Evolutionary conservation across 2,329 filamentous ascomycete genomes (phyloP), one percentile per base, ranked within the genome.

Genomic region (Ophiosphaerella korrae): DNA sequence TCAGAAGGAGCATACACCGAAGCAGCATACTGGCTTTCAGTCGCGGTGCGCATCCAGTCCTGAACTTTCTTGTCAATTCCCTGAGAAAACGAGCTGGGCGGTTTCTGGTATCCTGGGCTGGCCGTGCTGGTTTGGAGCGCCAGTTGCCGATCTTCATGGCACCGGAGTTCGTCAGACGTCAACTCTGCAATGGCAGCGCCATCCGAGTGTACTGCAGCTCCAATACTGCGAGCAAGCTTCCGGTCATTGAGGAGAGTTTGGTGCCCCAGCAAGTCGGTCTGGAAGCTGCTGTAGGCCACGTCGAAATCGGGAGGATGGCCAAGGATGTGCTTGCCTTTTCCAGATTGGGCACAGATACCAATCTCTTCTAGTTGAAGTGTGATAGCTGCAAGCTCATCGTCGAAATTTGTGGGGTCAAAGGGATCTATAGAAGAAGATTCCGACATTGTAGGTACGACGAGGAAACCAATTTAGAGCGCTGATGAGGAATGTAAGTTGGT

Each of bases 281-380:
- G 50, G 37, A 57, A 68, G 24, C 16, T 52, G 1, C 38, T 33
- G 21, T 50, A 66, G 5, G 60, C 63, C 7, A 69, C 23, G 3
- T 64, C 53, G 3, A 46, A 12, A 37, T 67, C 56, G 1, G 63
- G 62, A 16, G 53, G 43, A 12, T 52, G 21, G 23, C 53, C 48
- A 9, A 45, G 13, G 3, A 53, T 11, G 32, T 65, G 45, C 24
- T 70, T 70, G 1, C 55, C 65, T 35, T 70, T 70, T 0, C 32
- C 16, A 13, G 37, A 14, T 12, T 55, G 4, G 4, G 34, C 21
- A 16, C 36, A 37, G 2, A 50, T 3, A 0, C 42, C 43, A 11
- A 68, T 24, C 37, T 70, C 67, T 29, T 67, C 64, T 3, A 70
- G 33, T 36, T 70, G 67, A 5, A 70, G 48, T 3, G 55, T 29